Percentiles rank a stretch among this genome's conserved stretches.
Conservation (phyloP, 179 eudicot genomes). For the Vitellaria paradoxa region DNA sequence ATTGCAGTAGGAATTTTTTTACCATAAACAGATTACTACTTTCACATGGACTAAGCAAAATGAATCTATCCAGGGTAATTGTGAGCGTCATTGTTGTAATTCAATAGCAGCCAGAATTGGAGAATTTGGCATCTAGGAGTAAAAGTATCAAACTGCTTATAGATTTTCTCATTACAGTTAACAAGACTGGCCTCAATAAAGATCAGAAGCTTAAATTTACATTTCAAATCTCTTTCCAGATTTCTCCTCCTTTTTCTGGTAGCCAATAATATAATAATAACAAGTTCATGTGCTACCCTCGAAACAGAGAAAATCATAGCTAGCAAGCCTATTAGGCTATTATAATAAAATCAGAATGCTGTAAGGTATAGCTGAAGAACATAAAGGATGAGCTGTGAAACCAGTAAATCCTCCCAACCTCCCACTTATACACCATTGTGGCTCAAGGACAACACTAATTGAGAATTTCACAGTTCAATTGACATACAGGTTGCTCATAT, state of each 20-base stretch:
- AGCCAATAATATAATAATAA: not conserved
- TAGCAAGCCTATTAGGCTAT: too few relatives aligned
- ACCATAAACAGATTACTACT: not conserved
- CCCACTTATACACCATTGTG: not conserved
- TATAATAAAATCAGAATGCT: not conserved
- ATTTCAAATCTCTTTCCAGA: not conserved
- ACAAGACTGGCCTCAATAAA: not conserved
- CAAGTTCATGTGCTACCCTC: not conserved
- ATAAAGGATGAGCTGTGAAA: not conserved
- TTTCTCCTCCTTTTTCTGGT: not conserved
- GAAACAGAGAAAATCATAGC: not conserved
- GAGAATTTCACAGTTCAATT: slow-evolving; percentile 5
- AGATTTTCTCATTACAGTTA: not conserved
- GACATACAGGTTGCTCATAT: not conserved
- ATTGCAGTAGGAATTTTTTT: not conserved
- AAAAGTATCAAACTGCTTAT: not conserved
- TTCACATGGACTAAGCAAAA: not conserved
- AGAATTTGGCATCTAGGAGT: not conserved
- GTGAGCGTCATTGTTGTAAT: not conserved
- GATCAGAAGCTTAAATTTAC: not conserved
- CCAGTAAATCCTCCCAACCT: not conserved
- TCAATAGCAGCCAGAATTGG: not conserved
- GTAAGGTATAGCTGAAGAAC: not conserved
- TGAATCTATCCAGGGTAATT: not conserved
- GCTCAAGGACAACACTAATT: not conserved